Evolutionary conservation across 352 stramenopile genomes (phyloP), one percentile per base, ranked within the genome.

Genomic region (Globisporangium megalacanthum): DNA sequence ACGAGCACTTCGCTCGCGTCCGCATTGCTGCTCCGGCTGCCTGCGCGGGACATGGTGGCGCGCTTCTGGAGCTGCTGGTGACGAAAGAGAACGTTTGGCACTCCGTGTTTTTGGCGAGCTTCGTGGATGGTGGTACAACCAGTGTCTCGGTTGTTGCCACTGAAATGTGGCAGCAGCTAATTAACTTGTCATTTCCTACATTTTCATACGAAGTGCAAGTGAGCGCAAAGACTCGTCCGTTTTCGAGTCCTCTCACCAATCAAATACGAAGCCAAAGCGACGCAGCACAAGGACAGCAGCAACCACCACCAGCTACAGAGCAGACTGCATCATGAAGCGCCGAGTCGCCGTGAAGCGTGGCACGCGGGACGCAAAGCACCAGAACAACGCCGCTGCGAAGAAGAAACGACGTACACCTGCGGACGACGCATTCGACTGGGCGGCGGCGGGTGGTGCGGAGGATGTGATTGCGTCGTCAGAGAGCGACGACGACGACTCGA

Each of bases 361-460:
- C 33, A 70, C 70, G 41, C 48, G 65, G 6, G 67, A 61, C 25
- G 25, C 55, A 39, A 48, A 68, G 35, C 67, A 75, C 56, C 64
- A 66, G 42, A 65, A 75, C 61, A 13, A 8, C 35, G 35, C 35
- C 35, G 35, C 35, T 13, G 55, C 57, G 51, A 80, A 79, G 66
- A 86, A 88, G 74, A 80, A 81, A 53, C 83, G 82, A 52, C 70
- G 76, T 57, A 59, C 71, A 47, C 56, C 92, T n/a, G 68, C 65
- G 9, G 84, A 89, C 48, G 73, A 83, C 20, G 81, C 84, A n/a
- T 94, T 94, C 58, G 80, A 92, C 64, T 94, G 84, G 82, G 81
- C 75, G 11, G 68, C 60, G 9, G 75, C 75, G 14, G 75, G 64
- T 42, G 69, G 68, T 54, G 60, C 54, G 35, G 60, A 71, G 33